Base-by-base conservation (phyloP, 108 stramenopile species). In the Cyclotella baltica region DNA sequence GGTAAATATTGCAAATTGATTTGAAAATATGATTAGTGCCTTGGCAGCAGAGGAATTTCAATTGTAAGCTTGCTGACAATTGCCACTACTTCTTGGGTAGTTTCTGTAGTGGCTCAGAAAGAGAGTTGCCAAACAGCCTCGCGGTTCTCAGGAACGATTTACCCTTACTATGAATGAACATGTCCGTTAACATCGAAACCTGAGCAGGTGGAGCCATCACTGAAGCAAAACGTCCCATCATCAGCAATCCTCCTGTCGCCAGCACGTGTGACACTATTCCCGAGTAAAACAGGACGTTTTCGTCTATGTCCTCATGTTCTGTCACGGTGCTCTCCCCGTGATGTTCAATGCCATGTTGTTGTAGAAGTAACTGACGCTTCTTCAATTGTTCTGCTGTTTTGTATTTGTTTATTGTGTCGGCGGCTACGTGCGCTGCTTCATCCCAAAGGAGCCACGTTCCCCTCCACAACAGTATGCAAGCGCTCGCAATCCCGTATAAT, bases 361-460 rank as follows among this genome's bases (percentile, higher is more conserved):
- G 20, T 43, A 23, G 16, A 20, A 47, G 29, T 36, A 15, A 13
- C 51, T 56, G 47, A 47, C 15, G 36, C 25, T 2, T 8, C 28
- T 36, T 20, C 16, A 19, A 34, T 40, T 29, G 27, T 43, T 15
- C 34, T 59, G 29, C n/a, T 61, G 56, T 13, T 40, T 25, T 56
- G 25, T 2, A 62, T n/a, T n/a, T n/a, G n/a, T n/a, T n/a, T n/a
- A n/a, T n/a, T 29, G 48, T 20, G 55, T 52, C 64, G 13, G 62
- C 63, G 16, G 57, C 29, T 2, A 10, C 30, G 43, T 57, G 57
- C 19, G 35, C 53, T 16, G 37, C 76, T 47, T 68, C 83, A 43
- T 85, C 88, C 84, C 91, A 92, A 15, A 87, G 65, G 52, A 91
- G 43, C 90, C 90, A 91, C 1, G 90, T 83, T 18, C 91, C 91